Percentiles rank a stretch among this genome's conserved stretches.
phyloP scores from a whole-genome alignment of 441 rosid genomes.

The Erodium texanum region DNA sequence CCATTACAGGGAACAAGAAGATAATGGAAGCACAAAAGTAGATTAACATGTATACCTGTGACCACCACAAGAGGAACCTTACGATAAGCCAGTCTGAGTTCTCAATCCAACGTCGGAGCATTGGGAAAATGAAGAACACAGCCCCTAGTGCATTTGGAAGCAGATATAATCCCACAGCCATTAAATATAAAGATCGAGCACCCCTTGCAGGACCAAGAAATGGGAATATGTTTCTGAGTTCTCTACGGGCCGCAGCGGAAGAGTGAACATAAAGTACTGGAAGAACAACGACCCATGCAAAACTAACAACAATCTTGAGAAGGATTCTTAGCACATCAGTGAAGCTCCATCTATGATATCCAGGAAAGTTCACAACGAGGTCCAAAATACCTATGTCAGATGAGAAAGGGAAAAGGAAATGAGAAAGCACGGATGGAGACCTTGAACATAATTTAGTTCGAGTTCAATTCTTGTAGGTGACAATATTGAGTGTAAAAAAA shows the following conservation, averaged over 20 bases:
- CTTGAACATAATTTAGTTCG: too few relatives aligned
- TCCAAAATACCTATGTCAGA: constrained; percentile 69
- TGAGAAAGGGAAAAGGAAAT: neutral
- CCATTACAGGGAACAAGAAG: constrained; percentile 8
- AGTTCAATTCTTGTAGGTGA: too few relatives aligned
- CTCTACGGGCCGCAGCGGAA: constrained; percentile 30
- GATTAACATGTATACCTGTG: constrained; percentile 54
- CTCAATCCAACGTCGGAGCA: constrained; percentile 96
- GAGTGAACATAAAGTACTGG: constrained; percentile 65
- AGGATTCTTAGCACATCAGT: constrained; percentile 61
- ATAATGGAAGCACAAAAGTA: constrained; percentile 6
- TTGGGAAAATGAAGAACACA: constrained; percentile 76
- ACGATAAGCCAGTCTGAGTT: constrained; percentile 91
- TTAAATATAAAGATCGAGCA: constrained; percentile 62
- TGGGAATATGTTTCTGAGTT: constrained; percentile 35
- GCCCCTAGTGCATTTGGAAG: constrained; percentile 73
- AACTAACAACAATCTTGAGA: constrained; percentile 67
- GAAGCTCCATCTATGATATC: constrained; percentile 86
- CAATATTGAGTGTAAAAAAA: too few relatives aligned
- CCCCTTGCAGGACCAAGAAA: constrained; percentile 57
- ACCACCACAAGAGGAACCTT: constrained; percentile 95
- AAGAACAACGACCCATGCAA: constrained; percentile 72
- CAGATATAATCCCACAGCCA: constrained; percentile 74
- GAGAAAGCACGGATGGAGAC: neutral
- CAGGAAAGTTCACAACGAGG: constrained; percentile 84